Conservation (phyloP, 2,329 filamentous ascomycete genomes). For the Alternaria sp. region DNA sequence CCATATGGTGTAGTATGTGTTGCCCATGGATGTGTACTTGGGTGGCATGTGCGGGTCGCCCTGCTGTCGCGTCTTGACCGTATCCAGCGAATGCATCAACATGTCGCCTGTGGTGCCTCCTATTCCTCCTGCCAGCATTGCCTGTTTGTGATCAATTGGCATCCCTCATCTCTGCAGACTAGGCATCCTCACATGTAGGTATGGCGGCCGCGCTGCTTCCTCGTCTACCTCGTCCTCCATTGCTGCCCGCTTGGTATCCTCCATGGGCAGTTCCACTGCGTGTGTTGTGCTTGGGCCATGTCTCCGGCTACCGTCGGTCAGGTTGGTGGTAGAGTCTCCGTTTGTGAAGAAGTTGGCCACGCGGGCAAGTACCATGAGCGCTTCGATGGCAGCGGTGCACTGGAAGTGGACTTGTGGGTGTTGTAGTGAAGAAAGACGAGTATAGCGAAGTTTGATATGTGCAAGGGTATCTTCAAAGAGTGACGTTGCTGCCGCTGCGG, state of each 20-base stretch:
- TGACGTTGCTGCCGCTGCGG: constrained; percentile 29
- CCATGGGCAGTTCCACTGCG: constrained; percentile 26
- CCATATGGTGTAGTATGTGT: constrained; percentile 91
- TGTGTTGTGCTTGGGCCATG: constrained; percentile 31
- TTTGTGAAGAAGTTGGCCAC: constrained; percentile 56
- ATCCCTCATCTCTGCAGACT: constrained; percentile 4
- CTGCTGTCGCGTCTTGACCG: constrained; percentile 97
- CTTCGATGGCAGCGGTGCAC: constrained; percentile 25
- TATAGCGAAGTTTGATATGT: neutral
- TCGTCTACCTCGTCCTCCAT: constrained; percentile 43
- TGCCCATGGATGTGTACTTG: constrained; percentile 88
- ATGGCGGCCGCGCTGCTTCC: constrained; percentile 55
- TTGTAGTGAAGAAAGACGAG: neutral
- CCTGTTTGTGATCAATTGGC: constrained; percentile 58
- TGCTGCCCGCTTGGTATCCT: constrained; percentile 22
- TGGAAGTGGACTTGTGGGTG: neutral
- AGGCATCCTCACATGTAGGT: constrained; percentile 52
- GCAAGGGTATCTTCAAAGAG: constrained; percentile 16
- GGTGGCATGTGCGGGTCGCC: constrained; percentile 92
- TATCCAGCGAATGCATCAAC: constrained; percentile 98
- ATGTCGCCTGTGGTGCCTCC: constrained; percentile 95
- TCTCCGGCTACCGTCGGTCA: constrained; percentile 48
- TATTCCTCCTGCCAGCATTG: constrained; percentile 92
- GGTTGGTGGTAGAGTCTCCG: constrained; percentile 38
- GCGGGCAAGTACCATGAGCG: constrained; percentile 58